These are phyloP conservation scores for Phytophthora capsici DNA, from an alignment of 352 stramenopile genomes.

Conservation along the genomic window DNA sequence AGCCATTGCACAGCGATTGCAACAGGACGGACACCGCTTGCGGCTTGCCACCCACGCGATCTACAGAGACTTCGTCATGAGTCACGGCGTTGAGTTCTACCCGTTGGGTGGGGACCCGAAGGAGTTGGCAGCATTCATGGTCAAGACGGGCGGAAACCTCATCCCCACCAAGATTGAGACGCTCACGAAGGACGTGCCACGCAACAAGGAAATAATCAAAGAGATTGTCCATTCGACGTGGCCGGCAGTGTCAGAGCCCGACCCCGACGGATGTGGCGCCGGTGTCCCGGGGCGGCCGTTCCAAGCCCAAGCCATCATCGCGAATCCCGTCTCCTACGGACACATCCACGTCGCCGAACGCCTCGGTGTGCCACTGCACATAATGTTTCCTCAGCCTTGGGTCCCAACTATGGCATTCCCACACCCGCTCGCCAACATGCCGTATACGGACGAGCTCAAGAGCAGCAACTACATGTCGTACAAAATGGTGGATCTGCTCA, in stretches of 20 bases:
- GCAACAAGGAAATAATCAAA: conserved; percentile 88
- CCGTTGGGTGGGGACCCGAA: conserved; percentile 75
- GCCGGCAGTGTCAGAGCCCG: conserved; percentile 74
- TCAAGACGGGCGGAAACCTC: conserved; percentile 82
- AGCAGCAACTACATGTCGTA: conserved; percentile 83
- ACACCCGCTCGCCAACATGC: conserved; percentile 84
- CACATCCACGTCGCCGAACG: conserved; percentile 93
- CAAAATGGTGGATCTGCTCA: conserved; percentile 82
- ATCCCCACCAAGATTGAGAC: conserved; percentile 72
- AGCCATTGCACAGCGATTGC: conserved; percentile 67
- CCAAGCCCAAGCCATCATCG: conserved; percentile 91
- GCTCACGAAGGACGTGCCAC: conserved; percentile 66
- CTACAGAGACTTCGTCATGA: conserved; percentile 85
- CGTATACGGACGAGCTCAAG: conserved; percentile 64
- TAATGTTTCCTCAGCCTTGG: conserved; percentile 94
- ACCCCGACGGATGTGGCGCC: conserved; percentile 65
- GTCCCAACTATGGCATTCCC: conserved; percentile 85
- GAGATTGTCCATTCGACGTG: conserved; percentile 89
- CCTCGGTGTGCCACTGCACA: conserved; percentile 92
- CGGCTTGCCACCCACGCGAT: conserved; percentile 90
- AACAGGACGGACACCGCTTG: conserved; percentile 89
- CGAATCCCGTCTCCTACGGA: conserved; percentile 91
- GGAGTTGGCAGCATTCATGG: conserved; percentile 90
- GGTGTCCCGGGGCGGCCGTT: conserved; percentile 60
- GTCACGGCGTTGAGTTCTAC: conserved; percentile 80